Evolutionary conservation across 345 rosid species (phyloP).

Genomic region (Populus simonii): DNA sequence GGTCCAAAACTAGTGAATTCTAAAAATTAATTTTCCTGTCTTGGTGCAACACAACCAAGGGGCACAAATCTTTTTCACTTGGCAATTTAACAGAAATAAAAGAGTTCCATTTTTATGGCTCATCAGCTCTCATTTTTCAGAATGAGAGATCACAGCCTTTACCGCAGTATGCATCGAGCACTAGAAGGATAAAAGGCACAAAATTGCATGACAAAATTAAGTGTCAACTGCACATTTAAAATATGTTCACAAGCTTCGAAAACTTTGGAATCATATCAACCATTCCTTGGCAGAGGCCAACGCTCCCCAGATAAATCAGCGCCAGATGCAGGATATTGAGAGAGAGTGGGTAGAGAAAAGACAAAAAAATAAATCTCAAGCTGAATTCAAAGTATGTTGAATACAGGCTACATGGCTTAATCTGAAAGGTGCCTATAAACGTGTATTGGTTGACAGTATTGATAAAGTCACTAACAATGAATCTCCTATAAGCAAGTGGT

Average conservation of each 20-base stretch:
- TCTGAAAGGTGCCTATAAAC: background rate
- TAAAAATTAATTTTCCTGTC: conserved; percentile 3
- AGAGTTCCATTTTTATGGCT: no score
- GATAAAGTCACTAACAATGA: background rate
- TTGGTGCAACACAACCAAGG: background rate
- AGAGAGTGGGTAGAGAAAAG: background rate
- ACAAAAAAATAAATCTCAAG: background rate
- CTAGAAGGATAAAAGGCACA: no score
- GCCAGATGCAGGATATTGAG: background rate
- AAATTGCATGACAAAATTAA: no score
- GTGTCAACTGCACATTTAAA: no score
- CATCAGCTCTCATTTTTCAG: no score
- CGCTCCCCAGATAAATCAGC: background rate
- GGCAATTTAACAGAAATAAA: no score
- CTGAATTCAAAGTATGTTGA: background rate
- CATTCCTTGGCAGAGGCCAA: no score
- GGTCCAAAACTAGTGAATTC: conserved; percentile 20
- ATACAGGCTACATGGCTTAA: background rate
- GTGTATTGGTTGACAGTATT: background rate
- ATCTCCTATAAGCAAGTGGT: background rate
- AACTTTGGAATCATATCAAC: no score
- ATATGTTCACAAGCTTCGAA: no score
- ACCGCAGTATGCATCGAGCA: no score
- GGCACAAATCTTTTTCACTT: background rate
- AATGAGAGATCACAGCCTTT: no score